Evolutionary conservation across 345 rosid species (phyloP), one percentile per base, ranked within the genome.

Genomic region (Acer negundo): DNA sequence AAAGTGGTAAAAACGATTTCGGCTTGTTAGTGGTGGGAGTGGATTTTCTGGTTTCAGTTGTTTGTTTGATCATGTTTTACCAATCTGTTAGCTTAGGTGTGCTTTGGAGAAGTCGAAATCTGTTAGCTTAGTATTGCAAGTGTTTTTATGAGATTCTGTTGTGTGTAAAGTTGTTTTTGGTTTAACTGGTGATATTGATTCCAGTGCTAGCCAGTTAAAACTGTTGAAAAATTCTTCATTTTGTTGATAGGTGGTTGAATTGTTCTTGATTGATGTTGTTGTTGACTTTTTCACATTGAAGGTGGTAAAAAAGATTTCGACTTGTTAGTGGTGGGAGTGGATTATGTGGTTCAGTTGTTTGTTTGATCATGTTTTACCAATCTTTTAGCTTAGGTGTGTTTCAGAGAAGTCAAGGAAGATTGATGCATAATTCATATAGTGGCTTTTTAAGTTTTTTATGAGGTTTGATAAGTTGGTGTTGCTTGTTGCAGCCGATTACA

Each of bases 401-500:
- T 31, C 6, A 7, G 10, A 69, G 38, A 15, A 47, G 51, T 69
- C 20, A 2, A 7, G 42, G 42, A 26, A 35, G 49, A 19, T 26
- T 51, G 24, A 44, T 20, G 5, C 11, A 59, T n/a, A 59, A 7
- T 16, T 11, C 2, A 7, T 10, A 1, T n/a, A 3, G 56, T 16
- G 10, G 20, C 24, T 26, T 51, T 42, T 49, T 31, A 10, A 46
- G 61, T 47, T 66, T 46, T 46, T 1, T 42, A n/a, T 28, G 19
- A 1, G 42, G 31, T 62, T 75, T 68, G 69, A 76, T 55, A 49
- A 64, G 31, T 75, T 58, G 10, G 1, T 69, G 67, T 62, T 44
- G 65, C 72, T 53, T 85, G 79, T 53, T 85, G 79, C 85, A 92
- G 98, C 98, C 76, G 94, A 88, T 81, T 94, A 94, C 51, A 76